phyloP scores from a whole-genome alignment of 345 rosid species.

The Citrus inodora region DNA sequence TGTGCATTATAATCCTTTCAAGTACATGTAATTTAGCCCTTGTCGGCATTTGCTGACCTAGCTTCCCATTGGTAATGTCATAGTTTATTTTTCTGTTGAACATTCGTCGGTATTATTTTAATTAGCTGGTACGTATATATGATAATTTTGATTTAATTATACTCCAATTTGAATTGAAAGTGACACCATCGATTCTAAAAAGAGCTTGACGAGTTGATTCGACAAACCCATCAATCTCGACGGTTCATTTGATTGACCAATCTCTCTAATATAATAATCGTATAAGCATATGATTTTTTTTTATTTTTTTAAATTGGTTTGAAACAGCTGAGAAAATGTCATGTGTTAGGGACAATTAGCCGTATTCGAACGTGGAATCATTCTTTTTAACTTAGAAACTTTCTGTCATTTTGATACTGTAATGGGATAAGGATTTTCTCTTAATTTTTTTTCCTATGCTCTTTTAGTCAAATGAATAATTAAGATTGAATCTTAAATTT shows the following conservation, averaged over 20 bases:
- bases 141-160: neutral
- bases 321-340: conserved; percentile 13
- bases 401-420: too few species aligned
- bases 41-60: neutral
- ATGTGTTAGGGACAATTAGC: conserved; percentile 14
- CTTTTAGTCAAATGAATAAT: too few species aligned
- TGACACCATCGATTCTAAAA: neutral
- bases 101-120: neutral
- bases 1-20: neutral
- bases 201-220: neutral
- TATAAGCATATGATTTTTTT: too few species aligned
- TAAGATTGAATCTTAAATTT: too few species aligned
- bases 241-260: conserved; percentile 12
- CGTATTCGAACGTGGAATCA: conserved; percentile 13
- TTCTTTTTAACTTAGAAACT: too few species aligned
- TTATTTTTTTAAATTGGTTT: neutral
- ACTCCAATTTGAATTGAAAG: neutral
- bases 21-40: conserved; percentile 9
- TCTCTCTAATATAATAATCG: too few species aligned
- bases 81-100: conserved; percentile 1
- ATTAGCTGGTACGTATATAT: neutral
- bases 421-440: too few species aligned
- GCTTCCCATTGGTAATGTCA: conserved; percentile 19
- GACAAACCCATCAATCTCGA: neutral
- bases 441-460: too few species aligned